These are phyloP conservation scores for Populus deltoides DNA, from an alignment of 345 rosid species.

Conservation along the genomic window DNA sequence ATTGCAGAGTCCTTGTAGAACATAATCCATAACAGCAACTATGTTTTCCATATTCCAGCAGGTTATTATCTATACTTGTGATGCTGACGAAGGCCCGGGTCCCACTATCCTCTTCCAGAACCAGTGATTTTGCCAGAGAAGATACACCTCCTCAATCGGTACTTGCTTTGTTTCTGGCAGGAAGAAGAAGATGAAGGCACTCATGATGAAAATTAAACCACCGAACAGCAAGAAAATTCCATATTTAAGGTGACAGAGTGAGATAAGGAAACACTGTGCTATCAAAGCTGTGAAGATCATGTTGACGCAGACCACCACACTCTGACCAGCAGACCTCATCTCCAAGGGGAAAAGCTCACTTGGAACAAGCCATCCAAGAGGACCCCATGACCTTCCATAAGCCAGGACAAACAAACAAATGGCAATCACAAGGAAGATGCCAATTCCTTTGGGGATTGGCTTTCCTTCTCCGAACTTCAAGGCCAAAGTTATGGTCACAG, in stretches of 20 bases:
- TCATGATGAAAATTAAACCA: constrained; percentile 27
- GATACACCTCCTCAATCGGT: constrained; percentile 32
- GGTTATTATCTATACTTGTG: not conserved
- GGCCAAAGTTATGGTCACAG: constrained; percentile 9
- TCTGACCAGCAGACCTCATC: not conserved
- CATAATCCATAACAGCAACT: not conserved
- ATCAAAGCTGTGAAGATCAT: constrained; percentile 27
- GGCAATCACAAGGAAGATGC: constrained; percentile 11
- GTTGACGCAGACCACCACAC: constrained; percentile 12
- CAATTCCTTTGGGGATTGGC: constrained; percentile 10
- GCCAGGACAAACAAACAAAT: constrained; percentile 15
- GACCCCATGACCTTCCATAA: constrained; percentile 19
- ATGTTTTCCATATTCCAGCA: not conserved
- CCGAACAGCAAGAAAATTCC: constrained; percentile 35
- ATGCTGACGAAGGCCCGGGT: not conserved
- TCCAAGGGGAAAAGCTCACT: constrained; percentile 19
- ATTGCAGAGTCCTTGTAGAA: not conserved
- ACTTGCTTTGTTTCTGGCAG: constrained; percentile 45
- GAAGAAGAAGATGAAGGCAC: constrained; percentile 21
- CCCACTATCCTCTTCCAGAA: constrained; percentile 18
- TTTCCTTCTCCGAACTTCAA: constrained; percentile 17
- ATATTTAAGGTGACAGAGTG: constrained; percentile 28
- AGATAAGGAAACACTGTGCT: constrained; percentile 19
- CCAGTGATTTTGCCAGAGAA: constrained; percentile 36
- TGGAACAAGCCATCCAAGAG: constrained; percentile 22